Base-by-base conservation (phyloP, 805 yeast species). In the Metschnikowia continentalis region DNA sequence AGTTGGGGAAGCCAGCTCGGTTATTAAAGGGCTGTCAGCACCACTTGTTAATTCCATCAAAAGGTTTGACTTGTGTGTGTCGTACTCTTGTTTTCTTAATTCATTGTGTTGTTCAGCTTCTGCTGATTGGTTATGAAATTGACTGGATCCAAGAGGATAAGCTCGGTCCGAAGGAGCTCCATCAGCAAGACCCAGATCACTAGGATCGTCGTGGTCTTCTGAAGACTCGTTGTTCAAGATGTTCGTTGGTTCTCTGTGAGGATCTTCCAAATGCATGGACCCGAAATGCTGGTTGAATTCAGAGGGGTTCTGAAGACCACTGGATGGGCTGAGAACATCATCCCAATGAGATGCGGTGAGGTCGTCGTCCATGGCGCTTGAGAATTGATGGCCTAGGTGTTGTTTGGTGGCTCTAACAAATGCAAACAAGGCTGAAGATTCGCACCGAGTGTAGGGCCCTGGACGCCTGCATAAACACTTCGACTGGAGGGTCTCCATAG, bases 331-430 rank as follows among this genome's bases (percentile, higher is more conserved):
- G 13, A 79, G 63, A 3, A 75, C 79, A 57, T 82, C 88, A 51
- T 78, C 86, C 88, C 88, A 83, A 51, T 76, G 80, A 1, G 83
- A 77, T 5, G 80, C 78, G 8, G 79, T 75, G 30, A 80, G 68
- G 48, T 77, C 80, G 26, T 80, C 83, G 40, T 74, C 75, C 79
- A 76, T 74, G 42, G 42, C 49, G 20, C 46, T 32, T 20, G 14
- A 37, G 14, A 20, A 19, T 37, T 14, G 35, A 20, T 19, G 45
- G 45, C 32, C 32, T 11, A 15, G n/a, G 35, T 40, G 20, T 23
- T 15, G 6, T 11, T 30, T n/a, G 35, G 19, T 30, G 43, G 32
- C n/a, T 42, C n/a, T 32, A n/a, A 6, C 19, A 42, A 33, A 22
- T 33, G 32, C 46, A 20, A 22, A n/a, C 30, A 19, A 42, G 38